These are phyloP conservation scores for Citrus sinensis DNA, from an alignment of 345 rosid species.

Conservation along the genomic window DNA sequence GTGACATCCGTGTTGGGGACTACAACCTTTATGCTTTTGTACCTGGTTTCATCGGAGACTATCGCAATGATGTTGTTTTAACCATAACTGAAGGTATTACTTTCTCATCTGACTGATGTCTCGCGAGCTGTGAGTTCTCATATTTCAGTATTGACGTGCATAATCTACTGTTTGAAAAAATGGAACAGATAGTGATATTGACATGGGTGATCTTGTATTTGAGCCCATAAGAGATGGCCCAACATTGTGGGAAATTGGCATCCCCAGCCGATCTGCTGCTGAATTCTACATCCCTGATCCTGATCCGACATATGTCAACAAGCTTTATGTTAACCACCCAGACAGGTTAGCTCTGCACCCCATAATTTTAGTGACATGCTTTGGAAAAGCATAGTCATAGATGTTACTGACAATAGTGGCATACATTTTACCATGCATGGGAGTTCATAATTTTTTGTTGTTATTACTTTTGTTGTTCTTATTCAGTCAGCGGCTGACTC, in stretches of 20 bases:
- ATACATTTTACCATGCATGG: no score
- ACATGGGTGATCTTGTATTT: conserved; percentile 46
- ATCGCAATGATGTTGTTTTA: conserved; percentile 30
- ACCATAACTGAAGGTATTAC: conserved; percentile 53
- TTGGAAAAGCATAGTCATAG: background rate
- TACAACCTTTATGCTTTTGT: conserved; percentile 73
- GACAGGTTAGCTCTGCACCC: conserved; percentile 38
- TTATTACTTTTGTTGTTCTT: no score
- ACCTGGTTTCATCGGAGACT: conserved; percentile 75
- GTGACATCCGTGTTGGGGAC: conserved; percentile 42
- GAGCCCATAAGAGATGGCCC: conserved; percentile 80
- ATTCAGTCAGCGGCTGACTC: no score
- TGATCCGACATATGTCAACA: conserved; percentile 57
- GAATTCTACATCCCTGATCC: conserved; percentile 81
- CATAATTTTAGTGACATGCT: background rate
- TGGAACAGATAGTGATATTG: conserved; percentile 45
- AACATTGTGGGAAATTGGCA: conserved; percentile 89
- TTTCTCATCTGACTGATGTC: background rate
- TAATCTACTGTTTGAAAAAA: background rate
- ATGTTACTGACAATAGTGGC: background rate
- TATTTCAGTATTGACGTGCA: background rate
- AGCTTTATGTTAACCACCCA: conserved; percentile 56
- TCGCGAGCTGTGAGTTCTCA: background rate
- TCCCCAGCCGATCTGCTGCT: conserved; percentile 71
- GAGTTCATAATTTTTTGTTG: no score